Base-by-base conservation (phyloP, 768 basidiomycete species). In the Hericium alpestre region DNA sequence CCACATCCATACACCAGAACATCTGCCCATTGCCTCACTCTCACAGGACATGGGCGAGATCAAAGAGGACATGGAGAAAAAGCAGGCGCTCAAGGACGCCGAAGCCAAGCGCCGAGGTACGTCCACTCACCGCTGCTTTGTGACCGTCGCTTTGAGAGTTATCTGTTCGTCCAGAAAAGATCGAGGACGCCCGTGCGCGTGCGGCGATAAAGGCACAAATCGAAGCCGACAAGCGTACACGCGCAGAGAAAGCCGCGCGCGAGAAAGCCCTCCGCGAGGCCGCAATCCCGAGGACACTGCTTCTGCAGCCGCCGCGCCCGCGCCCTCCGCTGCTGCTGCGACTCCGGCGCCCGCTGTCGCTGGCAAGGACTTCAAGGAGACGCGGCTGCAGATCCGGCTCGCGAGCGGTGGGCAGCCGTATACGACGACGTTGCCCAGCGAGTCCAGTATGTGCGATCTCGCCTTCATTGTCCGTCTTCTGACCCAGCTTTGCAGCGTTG, bases 121-220 rank as follows among this genome's bases (percentile, higher is more conserved):
- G 70, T 64, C 25, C 32, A 15, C 40, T n/a, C 20, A 6, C 23
- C 23, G 12, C n/a, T 25, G 43, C 43, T 20, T 20, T 18, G 10
- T 46, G 20, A 3, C 18, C n/a, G n/a, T 18, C 43, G 43, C 8
- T 38, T 12, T 16, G 2, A 4, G 18, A 16, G 16, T 38, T 15
- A 15, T 48, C 37, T 18, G 13, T 49, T 16, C 54, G 55, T 59
- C 22, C 65, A 94, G 95, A 97, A 65, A 98, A 97, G 73, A 66
- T 91, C 41, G 90, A 87, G 53, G 95, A 98, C 51, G 84, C 84
- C 11, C 85, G 84, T 65, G 94, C 93, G 1, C 83, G 75, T 60
- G 90, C 90, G 3, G 88, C 89, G 0, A 76, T 97, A 66, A 93
- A 92, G 67, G 90, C 88, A 0, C 93, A 96, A 69, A 96, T 97